Conservation (phyloP, 2,329 filamentous ascomycete genomes). For the Exserohilum rostratum region DNA sequence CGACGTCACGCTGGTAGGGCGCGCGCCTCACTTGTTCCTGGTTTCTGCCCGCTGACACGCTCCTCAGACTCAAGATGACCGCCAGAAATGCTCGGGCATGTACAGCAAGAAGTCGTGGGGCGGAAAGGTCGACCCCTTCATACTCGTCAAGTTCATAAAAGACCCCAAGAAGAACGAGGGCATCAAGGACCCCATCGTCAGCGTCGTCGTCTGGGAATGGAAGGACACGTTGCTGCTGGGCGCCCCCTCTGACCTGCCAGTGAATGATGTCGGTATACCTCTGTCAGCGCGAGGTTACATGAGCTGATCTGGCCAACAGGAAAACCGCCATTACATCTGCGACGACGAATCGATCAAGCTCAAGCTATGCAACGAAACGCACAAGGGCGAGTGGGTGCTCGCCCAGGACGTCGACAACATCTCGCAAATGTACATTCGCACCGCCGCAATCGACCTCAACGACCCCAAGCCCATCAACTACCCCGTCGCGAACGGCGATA, state of each 20-base stretch:
- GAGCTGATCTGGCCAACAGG: slow-evolving; percentile 27
- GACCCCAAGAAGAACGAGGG: slow-evolving; percentile 58
- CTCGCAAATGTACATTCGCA: slow-evolving; percentile 75
- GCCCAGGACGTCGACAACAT: slow-evolving; percentile 74
- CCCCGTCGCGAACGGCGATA: slow-evolving; percentile 62
- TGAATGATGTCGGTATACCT: slow-evolving; percentile 32
- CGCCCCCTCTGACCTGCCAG: slow-evolving; percentile 53
- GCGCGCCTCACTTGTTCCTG: background rate
- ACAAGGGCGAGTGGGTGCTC: slow-evolving; percentile 85
- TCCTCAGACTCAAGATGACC: slow-evolving; percentile 74
- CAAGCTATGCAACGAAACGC: slow-evolving; percentile 74
- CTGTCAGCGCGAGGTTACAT: background rate
- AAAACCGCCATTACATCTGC: slow-evolving; percentile 74
- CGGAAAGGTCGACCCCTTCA: slow-evolving; percentile 85
- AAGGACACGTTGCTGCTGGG: slow-evolving; percentile 81
- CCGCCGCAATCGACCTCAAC: slow-evolving; percentile 81
- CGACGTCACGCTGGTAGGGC: slow-evolving; percentile 38
- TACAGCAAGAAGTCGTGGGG: slow-evolving; percentile 91
- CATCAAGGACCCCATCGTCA: slow-evolving; percentile 75
- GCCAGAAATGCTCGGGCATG: slow-evolving; percentile 90
- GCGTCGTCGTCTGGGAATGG: slow-evolving; percentile 94
- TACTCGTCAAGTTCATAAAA: slow-evolving; percentile 77
- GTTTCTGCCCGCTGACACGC: slow-evolving; percentile 2
- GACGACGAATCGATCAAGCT: slow-evolving; percentile 71
- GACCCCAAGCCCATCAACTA: slow-evolving; percentile 78